Base-by-base conservation (phyloP, 257 asterid genomes). In the Salvia rosmarinus region DNA sequence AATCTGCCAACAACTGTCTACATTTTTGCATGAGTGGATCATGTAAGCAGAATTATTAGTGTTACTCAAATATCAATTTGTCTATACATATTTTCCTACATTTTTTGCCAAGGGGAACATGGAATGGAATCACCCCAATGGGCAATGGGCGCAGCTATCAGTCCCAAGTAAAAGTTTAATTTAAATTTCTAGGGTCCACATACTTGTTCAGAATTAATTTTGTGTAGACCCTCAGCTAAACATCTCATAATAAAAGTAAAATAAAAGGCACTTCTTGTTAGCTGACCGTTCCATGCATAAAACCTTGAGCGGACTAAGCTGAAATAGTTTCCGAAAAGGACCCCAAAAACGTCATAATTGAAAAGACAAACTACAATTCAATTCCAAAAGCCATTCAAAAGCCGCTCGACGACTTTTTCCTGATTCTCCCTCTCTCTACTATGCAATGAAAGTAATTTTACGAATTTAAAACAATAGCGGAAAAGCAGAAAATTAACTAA, bases 121-220 rank as follows among this genome's bases (percentile, higher is more conserved):
- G 10, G 9, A 57, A 25, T 9, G 23, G 32, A n/a, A 4, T n/a
- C 20, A 25, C 30, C 30, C 30, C 30, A 25, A 25, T 25, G 30
- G 30, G 30, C 30, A 25, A 25, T 25, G 30, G 30, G 30, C 30
- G 4, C 37, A 62, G 34, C 50, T 49, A 42, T 21, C 11, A 39
- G 54, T 51, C 56, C 19, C 30, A 19, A 0, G 14, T 21, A 42
- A n/a, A 51, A 39, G 11, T 39, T 2, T 23, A 17, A 64, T 65
- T 43, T 34, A 55, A 58, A 23, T 16, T 47, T n/a, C 55, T 12
- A 21, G 52, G 67, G 50, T 16, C 76, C 76, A 32, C 76, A 61
- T 16, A 61, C 57, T 28, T 16, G 67, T 23, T 60, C 39, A 66
- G 10, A 67, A 71, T 37, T 64, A 46, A 77, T 44, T n/a, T 25